Evolutionary conservation across 2,329 filamentous ascomycete genomes (phyloP).

Genomic region (Neofusicoccum sp.): DNA sequence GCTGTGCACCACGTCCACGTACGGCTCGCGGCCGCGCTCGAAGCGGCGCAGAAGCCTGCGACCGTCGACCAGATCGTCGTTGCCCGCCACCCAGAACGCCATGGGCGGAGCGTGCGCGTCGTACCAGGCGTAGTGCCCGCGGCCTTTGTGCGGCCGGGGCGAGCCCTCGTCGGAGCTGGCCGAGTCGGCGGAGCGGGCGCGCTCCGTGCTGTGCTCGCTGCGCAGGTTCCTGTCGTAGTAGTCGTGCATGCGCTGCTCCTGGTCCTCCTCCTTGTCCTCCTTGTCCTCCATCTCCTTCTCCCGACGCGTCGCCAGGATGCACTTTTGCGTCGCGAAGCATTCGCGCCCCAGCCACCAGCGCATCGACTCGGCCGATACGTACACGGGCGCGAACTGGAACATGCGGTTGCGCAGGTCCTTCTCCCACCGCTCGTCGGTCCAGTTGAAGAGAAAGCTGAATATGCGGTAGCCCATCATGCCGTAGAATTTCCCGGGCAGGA

Average conservation of each 20-base stretch:
- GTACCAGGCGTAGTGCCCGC: conserved; percentile 68
- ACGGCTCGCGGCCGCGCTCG: conserved; percentile 72
- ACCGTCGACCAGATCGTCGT: conserved; percentile 83
- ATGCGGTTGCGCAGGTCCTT: conserved; percentile 72
- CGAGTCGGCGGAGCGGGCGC: background rate
- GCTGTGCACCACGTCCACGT: conserved; percentile 75
- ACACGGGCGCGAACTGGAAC: conserved; percentile 91
- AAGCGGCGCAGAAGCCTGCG: conserved; percentile 70
- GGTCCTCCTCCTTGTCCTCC: conserved; percentile 41
- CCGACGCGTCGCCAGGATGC: conserved; percentile 78
- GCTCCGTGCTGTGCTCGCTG: conserved; percentile 5
- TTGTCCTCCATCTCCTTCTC: conserved; percentile 62
- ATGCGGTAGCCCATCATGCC: conserved; percentile 83
- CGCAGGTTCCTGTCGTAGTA: conserved; percentile 10
- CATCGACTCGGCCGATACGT: conserved; percentile 87
- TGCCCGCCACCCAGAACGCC: conserved; percentile 83
- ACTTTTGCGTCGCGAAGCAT: conserved; percentile 81
- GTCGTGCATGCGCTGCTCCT: conserved; percentile 18
- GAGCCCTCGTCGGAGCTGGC: background rate
- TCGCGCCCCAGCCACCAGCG: conserved; percentile 91
- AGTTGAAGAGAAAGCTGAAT: conserved; percentile 85
- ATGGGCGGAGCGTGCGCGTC: conserved; percentile 75
- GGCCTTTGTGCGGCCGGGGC: conserved; percentile 36
- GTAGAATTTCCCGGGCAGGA: conserved; percentile 67
- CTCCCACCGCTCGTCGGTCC: conserved; percentile 85